Evolutionary conservation across 2,329 filamentous ascomycete genomes (phyloP), one percentile per base, ranked within the genome.

Genomic region (Thielaviopsis punctulata): DNA sequence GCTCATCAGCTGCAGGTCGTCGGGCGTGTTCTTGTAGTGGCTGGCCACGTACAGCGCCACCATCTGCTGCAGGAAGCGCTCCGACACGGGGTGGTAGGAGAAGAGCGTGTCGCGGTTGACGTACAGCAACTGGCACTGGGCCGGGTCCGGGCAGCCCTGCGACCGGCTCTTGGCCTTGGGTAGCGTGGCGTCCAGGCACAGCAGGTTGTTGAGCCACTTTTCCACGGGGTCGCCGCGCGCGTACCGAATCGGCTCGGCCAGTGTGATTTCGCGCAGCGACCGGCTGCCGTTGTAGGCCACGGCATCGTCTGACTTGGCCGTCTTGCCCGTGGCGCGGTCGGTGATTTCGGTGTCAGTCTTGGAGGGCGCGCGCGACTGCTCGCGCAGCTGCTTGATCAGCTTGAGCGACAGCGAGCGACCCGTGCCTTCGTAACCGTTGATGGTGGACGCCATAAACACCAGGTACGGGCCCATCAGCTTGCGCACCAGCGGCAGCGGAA

Each of bases 391-490:
- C 65, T 96, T 93, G 58, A 98, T 95, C 58, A 98, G 75, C 69
- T 98, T 98, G 51, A 98, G 71, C 0, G 92, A 96, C 5, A 98
- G 74, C 1, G 92, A 96, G 54, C 92, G 80, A 41, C 92, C 92
- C 6, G 92, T 98, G 53, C 92, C 92, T 69, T 98, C 92, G 64
- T 98, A 98, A 54, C 92, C 92, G 63, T 96, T 96, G 69, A 98
- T 95, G 1, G 92, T 98, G 0, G 92, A 98, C 1, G 93, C 88
- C 92, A 98, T 96, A 68, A 98, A 98, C 8, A 96, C 88, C 36
- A 98, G 73, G 66, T 98, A 98, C 13, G 90, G 90, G 0, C 92
- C 92, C 79, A 98, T 89, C 41, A 98, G 73, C 68, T 95, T 95
- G 59, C 84, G 77, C 7, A 98, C 92, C 2, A 96, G 71, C 0